Base-by-base conservation (phyloP, 2,329 filamentous ascomycete genomes). In the Penicillium decumbens region DNA sequence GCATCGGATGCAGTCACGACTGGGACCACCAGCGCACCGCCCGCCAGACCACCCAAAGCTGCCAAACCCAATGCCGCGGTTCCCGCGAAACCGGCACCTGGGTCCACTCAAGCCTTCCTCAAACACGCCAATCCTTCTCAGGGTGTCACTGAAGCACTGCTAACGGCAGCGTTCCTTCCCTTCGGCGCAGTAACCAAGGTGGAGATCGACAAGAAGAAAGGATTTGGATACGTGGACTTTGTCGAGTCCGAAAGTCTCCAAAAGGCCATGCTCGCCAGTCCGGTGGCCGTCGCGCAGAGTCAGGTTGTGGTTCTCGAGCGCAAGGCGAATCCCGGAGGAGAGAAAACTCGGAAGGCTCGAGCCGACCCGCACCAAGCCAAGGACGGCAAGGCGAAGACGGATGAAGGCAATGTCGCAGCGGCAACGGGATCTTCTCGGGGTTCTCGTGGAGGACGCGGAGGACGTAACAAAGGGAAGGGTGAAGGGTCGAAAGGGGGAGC, bases 171-270 rank as follows among this genome's bases (percentile, higher is more conserved):
- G 0, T 82, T 97, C 65, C 79, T 84, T 39, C 70, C 74, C 0
- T 95, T 89, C 60, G 92, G 92, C 1, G 69, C 80, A 1, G 81
- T 96, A 40, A 81, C 81, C 0, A 86, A 83, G 57, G 88, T 95
- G 15, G 92, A 96, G 61, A 92, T 97, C 46, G 92, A 97, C 66
- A 91, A 90, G 69, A 87, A 91, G 63, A 96, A 96, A 69, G 90
- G 90, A 0, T 95, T 95, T 62, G 92, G 90, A 2, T 95, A 96
- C 66, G 85, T 95, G 33, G 88, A 95, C 55, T 97, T 96, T 72
- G 80, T 81, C 8, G 84, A 89, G 20, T 79, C 85, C 0, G 82
- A 84, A 7, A 79, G 80, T 8, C 76, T 97, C 24, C 81, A 81
- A 60, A 89, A 88, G 63, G 92, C 92, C 4, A 83, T 95, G 64